phyloP scores from a whole-genome alignment of 257 asterid genomes.

The Euphrasia confusa region DNA sequence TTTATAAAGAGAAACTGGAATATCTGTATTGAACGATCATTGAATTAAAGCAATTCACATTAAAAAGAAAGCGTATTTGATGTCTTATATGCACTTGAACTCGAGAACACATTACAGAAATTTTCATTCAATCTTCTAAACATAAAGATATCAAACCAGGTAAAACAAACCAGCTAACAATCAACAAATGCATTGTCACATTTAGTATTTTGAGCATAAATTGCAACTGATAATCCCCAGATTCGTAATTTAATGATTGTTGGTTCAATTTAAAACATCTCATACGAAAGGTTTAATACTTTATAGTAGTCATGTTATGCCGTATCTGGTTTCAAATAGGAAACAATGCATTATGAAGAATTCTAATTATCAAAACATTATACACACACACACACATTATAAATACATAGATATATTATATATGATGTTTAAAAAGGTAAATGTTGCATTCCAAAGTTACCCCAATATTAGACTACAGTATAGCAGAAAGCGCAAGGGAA shows the following conservation, averaged over 20 bases:
- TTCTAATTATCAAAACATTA: too few relatives aligned
- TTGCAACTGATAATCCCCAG: constrained; percentile 20
- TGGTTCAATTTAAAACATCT: constrained; percentile 5
- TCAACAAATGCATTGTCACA: background rate
- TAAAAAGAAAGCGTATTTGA: constrained; percentile 9
- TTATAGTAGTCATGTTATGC: constrained; percentile 1
- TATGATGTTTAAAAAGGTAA: constrained; percentile 5
- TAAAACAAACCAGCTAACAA: background rate
- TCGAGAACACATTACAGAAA: constrained; percentile 10
- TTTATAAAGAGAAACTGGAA: background rate
- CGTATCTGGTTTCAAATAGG: background rate
- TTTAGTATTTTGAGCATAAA: constrained; percentile 13
- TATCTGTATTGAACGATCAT: background rate
- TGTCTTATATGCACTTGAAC: constrained; percentile 1
- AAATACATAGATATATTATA: too few relatives aligned
- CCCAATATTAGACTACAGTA: background rate
- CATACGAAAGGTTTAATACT: constrained; percentile 4
- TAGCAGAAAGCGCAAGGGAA: background rate
- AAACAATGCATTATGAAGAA: constrained; percentile 2
- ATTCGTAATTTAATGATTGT: background rate
- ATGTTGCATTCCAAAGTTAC: constrained; percentile 4
- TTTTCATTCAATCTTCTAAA: constrained; percentile 5
- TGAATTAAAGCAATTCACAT: constrained; percentile 12
- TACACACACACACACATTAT: too few relatives aligned
- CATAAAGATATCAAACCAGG: background rate